Percentiles rank a stretch among this genome's conserved stretches.
Conservation (phyloP, 805 yeast genomes). For the Hanseniaspora thailandica region DNA sequence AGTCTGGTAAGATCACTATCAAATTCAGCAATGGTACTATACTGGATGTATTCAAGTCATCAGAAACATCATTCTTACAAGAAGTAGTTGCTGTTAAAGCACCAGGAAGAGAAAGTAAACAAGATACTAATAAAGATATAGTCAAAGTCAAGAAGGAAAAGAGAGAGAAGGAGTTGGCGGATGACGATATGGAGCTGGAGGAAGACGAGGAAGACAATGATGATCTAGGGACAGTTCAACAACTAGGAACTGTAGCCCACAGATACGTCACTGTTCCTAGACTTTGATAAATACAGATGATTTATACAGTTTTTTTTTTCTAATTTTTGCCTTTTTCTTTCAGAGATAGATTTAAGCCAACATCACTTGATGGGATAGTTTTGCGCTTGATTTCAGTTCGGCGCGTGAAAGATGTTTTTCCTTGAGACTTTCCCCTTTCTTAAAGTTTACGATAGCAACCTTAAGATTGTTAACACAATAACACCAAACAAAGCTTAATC, state of each 20-base stretch:
- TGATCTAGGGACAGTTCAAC: conserved; percentile 16
- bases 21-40: conserved; percentile 48
- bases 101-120: conserved; percentile 27
- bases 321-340: neutral
- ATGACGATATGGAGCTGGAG: conserved; percentile 28
- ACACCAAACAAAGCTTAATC: neutral
- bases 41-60: conserved; percentile 62
- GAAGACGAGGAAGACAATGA: conserved; percentile 27
- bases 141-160: conserved; percentile 36
- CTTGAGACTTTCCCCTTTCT: too few species aligned
- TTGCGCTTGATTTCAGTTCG: too few species aligned
- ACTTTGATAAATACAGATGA: neutral
- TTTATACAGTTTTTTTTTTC: neutral
- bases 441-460: too few species aligned
- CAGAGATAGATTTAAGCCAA: too few species aligned
- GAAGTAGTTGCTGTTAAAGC: conserved; percentile 51
- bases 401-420: too few species aligned
- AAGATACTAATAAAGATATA: conserved; percentile 34
- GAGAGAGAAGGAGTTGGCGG: conserved; percentile 19
- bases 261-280: conserved; percentile 14
- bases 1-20: conserved; percentile 71
- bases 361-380: too few species aligned
- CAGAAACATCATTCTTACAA: conserved; percentile 57
- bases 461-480: too few species aligned
- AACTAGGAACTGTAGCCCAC: conserved; percentile 11